Evolutionary conservation across 805 yeast genomes (phyloP), one percentile per base, ranked within the genome.

Genomic region (Wickerhamiella dianesei): DNA sequence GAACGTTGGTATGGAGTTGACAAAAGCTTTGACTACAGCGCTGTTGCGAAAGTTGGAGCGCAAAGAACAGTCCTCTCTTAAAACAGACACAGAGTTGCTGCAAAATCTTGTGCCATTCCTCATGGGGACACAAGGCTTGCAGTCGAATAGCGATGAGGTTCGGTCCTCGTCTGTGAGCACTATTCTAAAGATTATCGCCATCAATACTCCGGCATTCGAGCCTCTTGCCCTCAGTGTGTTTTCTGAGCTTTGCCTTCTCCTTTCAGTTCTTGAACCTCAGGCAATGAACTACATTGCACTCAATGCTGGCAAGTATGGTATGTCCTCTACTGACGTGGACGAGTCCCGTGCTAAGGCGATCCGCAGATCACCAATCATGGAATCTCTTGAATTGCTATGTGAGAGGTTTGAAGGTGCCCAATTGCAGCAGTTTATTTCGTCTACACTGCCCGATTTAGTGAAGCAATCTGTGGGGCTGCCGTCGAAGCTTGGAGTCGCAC

Each of bases 201-300:
- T 76, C 22, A 74, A 81, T 1, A 81, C 87, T 0, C 54, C 63
- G 3, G 69, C 80, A 0, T 50, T 66, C 40, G 75, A 71, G 53
- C 80, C 84, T 2, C 85, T 77, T 61, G 75, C 82, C 35, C 80
- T 92, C 0, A 68, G 67, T 3, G 69, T 92, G 43, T 66, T 86
- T 3, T 80, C 76, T 37, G 84, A 84, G 44, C 72, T 92, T 57
- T 69, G 82, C 3, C 64, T 72, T 4, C 66, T 86, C 49, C 77
- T 89, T 77, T 84, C 96, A 0, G 80, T 92, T 0, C 69, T 89
- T 39, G 98, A 92, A 58, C 97, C 97, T 0, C 95, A 88, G 59
- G 77, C 82, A 2, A 73, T 85, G 51, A 89, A 92, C 58, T 89
- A 87, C 56, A 64, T 89, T 48, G 77, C 92, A 0, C 67, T 89